Base-by-base conservation (phyloP, 2,329 filamentous ascomycete genomes). In the Claviceps digitariae region DNA sequence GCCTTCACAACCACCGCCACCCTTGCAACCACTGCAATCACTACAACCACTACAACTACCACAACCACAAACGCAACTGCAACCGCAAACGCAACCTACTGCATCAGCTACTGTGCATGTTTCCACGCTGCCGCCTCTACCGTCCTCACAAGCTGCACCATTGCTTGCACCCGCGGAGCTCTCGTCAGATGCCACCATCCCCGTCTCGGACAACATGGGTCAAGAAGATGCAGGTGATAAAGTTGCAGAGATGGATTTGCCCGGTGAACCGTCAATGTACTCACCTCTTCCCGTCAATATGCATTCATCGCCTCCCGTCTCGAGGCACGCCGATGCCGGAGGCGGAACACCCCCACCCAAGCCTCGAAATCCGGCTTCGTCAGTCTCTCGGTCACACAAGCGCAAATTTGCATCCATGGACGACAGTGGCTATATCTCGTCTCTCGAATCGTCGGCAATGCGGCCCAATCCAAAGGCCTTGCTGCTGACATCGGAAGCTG, bases 381-480 rank as follows among this genome's bases (percentile, higher is more conserved):
- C 86, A n/a, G 77, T 77, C 45, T 72, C 74, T 50, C 82, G 81
- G 51, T 79, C 82, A 41, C 83, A 84, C 59, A 88, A 87, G 70
- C 84, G 86, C 59, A 91, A 89, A 67, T 81, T 86, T 62, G 79
- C 80, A 31, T 84, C 86, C 13, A 84, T 94, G 74, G 88, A 80
- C 63, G 93, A 98, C 68, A 97, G 91, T 65, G 93, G 93, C 43
- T 98, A 97, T 69, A 95, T 95, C 66, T 97, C 93, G 1, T 96
- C 90, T 0, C 77, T 97, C 20, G 90, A 96, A 61, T 97, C 93
- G 2, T 97, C 93, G 0, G 89, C 79, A 15, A 79, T 88, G 66
- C 81, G 91, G 55, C 83, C 86, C 48, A 82, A 83, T 57, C 78
- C 81, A 58, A 74, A 79, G 56, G 73, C 72, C 17, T 75, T 81